Evolutionary conservation across 495 filamentous ascomycete species (phyloP), one percentile per base, ranked within the genome.

Genomic region (Chaetomium cochliodes): DNA sequence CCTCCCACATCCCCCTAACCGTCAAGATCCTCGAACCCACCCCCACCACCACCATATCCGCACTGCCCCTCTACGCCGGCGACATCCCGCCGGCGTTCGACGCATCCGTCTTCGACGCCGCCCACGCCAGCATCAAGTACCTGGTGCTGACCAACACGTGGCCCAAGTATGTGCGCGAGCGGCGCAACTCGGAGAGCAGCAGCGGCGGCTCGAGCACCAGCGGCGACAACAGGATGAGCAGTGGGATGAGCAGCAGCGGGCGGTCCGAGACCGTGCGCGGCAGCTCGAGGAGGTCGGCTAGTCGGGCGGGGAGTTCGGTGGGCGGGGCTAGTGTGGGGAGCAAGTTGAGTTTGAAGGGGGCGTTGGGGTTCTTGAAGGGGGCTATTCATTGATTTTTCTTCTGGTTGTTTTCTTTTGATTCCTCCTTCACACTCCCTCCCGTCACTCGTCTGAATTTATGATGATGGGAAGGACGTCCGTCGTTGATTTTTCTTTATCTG

Each of bases 91-190:
- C 71, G 5, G 75, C 68, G 0, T 89, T 90, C 55, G 77, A 80
- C 39, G 72, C 75, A 2, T 67, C 53, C 3, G 77, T 89, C 25
- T 90, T 90, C 56, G 84, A 87, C 57, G 77, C 71, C 0, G 86
- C 87, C 0, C 81, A 88, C 71, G 70, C 77, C 44, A 84, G 82
- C 60, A 84, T 89, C 76, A 89, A 87, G 76, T 87, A 88, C 66
- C 77, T 90, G 22, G 87, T 90, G 2, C 80, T 87, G 62, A 87
- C 84, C 7, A 89, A 89, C 70, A 90, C 87, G 12, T 90, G 87
- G 87, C 84, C 84, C 26, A 87, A 87, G 73, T 88, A 86, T 49
- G 80, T 88, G 18, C 63, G 70, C 23, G 74, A 75, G 59, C 50
- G 71, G 33, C 65, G 74, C 23, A 66, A 47, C 51, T 73, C 66